Base-by-base conservation (phyloP, 192 early-diverging fungal genomes). In the Pilaira anomala region DNA sequence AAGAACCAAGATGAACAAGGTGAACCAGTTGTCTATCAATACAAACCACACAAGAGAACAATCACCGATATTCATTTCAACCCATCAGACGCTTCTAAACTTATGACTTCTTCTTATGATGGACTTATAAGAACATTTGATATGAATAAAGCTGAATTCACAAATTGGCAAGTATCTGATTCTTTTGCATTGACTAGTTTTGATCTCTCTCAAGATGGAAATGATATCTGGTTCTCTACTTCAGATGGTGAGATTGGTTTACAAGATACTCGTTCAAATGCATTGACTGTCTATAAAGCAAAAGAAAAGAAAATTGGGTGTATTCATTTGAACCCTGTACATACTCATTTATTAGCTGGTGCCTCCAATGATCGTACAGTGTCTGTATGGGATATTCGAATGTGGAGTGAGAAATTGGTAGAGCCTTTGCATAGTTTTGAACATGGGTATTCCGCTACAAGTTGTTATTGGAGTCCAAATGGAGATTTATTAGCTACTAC, bases 401-500 rank as follows among this genome's bases (percentile, higher is more conserved):
- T 74, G 4, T 73, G 85, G 72, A 62, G 71, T 2, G 66, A 70
- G 8, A 46, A 60, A 28, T 30, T 60, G 8, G 66, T 60, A 8
- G 66, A 83, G 7, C 67, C 67, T 3, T n/a, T 81, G 36, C 59
- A 64, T 9, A 42, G 64, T 19, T 76, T 81, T 29, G 59, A 69
- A 11, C 83, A 88, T 63, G 40, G 71, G 7, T 76, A 80, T 55
- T 70, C 83, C 26, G 85, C 86, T 1, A 87, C 85, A 8, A 74
- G 78, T 21, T 85, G 83, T 4, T 88, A 80, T 74, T 89, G 86
- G 86, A 82, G 82, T 54, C 87, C 87, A 9, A 72, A 65, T 33
- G 87, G 87, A 46, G 61, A 70, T 19, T 39, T 75, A 44, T 45
- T 89, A 8, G 65, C 80, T 22, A 82, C 78, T 24, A 78, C 83